Conservation (phyloP, 2,329 filamentous ascomycete genomes). For the Xylariaceae sp. region DNA sequence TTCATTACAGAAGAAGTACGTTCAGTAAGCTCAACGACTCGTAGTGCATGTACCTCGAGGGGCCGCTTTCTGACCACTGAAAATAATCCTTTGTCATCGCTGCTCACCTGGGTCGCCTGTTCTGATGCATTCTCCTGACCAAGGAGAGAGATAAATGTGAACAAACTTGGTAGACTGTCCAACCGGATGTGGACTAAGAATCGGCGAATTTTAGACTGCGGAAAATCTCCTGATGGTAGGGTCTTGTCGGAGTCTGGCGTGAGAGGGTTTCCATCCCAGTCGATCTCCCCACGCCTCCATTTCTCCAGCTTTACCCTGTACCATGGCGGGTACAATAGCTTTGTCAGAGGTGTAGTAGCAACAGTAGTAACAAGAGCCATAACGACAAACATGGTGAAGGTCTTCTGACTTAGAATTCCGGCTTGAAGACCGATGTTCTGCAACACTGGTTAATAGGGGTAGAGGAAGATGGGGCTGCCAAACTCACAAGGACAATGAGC, state of each 20-base stretch:
- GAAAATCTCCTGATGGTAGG: slow-evolving; percentile 30
- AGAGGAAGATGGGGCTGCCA: slow-evolving; percentile 11
- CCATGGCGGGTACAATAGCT: slow-evolving; percentile 64
- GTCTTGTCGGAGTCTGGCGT: slow-evolving; percentile 37
- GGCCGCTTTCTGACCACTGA: slow-evolving; percentile 38
- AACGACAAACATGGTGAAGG: slow-evolving; percentile 76
- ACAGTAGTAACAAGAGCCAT: slow-evolving; percentile 79
- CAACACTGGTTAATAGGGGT: slow-evolving; percentile 11
- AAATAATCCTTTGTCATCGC: slow-evolving; percentile 25
- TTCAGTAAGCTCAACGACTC: slow-evolving; percentile 80
- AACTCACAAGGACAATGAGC: slow-evolving; percentile 78
- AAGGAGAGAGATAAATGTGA: slow-evolving; percentile 76
- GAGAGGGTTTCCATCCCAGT: slow-evolving; percentile 68
- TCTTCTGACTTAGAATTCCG: slow-evolving; percentile 61
- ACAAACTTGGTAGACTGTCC: slow-evolving; percentile 75
- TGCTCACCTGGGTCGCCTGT: slow-evolving; percentile 21
- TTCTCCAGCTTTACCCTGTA: slow-evolving; percentile 68
- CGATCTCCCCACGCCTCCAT: slow-evolving; percentile 60
- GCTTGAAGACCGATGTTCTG: slow-evolving; percentile 68
- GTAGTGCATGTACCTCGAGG: slow-evolving; percentile 75
- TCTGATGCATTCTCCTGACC: slow-evolving; percentile 42
- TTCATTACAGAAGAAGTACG: slow-evolving; percentile 95
- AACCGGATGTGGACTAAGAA: slow-evolving; percentile 77
- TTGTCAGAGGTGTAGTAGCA: slow-evolving; percentile 62
- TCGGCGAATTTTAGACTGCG: slow-evolving; percentile 47